Percentiles rank a stretch among this genome's conserved stretches.
Evolutionary conservation across 208 protist species (phyloP).

Genomic region (Wallacemonas rigidus): DNA sequence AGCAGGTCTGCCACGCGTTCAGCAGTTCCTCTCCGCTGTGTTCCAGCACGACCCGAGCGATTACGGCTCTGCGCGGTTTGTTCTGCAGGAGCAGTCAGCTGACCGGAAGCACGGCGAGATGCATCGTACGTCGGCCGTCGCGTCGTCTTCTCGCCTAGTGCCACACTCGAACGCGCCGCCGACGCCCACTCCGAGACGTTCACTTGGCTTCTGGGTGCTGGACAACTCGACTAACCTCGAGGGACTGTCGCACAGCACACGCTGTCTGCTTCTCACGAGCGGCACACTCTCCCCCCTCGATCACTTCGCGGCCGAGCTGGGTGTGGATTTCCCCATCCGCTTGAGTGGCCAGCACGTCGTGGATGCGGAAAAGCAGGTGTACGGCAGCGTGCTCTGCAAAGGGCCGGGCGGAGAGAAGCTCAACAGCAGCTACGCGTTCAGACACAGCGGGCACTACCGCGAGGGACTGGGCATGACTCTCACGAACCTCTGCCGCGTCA

Average conservation of each 20-base stretch:
- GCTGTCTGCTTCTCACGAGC: slow-evolving; percentile 93
- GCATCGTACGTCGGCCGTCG: background rate
- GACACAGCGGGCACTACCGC: slow-evolving; percentile 78
- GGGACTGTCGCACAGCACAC: slow-evolving; percentile 41
- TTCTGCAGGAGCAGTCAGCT: slow-evolving; percentile 49
- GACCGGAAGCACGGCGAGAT: background rate
- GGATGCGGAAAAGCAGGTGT: slow-evolving; percentile 53
- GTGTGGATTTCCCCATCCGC: slow-evolving; percentile 72
- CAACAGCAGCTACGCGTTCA: slow-evolving; percentile 84
- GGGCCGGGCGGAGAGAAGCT: slow-evolving; percentile 76
- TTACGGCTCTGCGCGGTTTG: slow-evolving; percentile 55
- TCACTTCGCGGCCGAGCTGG: slow-evolving; percentile 93
- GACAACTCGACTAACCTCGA: slow-evolving; percentile 78
- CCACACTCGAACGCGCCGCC: too few species aligned
- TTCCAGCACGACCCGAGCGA: slow-evolving; percentile 37
- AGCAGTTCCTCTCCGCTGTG: slow-evolving; percentile 72
- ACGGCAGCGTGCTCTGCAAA: slow-evolving; percentile 59
- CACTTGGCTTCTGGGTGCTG: slow-evolving; percentile 94
- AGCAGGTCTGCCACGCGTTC: slow-evolving; percentile 60
- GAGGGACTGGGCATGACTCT: slow-evolving; percentile 80
- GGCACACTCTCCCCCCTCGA: slow-evolving; percentile 96
- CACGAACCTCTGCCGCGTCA: slow-evolving; percentile 85
- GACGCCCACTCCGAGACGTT: slow-evolving; percentile 19
- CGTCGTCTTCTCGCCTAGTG: background rate
- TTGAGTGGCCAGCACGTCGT: slow-evolving; percentile 95